These are phyloP conservation scores for Exophiala dermatitidis DNA, from an alignment of 2,329 filamentous ascomycete genomes.

Conservation along the genomic window DNA sequence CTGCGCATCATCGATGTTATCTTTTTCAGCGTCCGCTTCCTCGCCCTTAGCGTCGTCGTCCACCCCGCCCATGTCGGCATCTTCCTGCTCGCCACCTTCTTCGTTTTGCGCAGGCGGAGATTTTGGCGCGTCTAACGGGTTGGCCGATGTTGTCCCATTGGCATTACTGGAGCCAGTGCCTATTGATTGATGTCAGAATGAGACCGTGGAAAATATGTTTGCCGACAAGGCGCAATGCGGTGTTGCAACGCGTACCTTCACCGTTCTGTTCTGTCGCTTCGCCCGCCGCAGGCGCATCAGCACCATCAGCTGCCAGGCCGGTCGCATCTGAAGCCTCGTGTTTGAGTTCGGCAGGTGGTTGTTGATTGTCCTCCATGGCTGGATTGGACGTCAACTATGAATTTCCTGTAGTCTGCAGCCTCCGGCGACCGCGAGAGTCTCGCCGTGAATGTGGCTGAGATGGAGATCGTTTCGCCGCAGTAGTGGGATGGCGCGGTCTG, in stretches of 20 bases:
- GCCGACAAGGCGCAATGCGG: background rate
- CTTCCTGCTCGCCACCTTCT: slow-evolving; percentile 50
- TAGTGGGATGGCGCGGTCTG: no score
- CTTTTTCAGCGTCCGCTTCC: slow-evolving; percentile 35
- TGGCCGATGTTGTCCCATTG: slow-evolving; percentile 7
- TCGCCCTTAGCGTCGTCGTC: slow-evolving; percentile 39
- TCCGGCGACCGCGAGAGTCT: background rate
- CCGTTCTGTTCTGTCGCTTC: slow-evolving; percentile 2
- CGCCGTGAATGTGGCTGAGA: no score
- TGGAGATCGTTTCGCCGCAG: no score
- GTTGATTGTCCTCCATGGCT: slow-evolving; percentile 8
- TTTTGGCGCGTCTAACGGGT: slow-evolving; percentile 52
- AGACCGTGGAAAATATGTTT: background rate
- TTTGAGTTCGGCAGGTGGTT: slow-evolving; percentile 12
- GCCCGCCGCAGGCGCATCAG: slow-evolving; percentile 2
- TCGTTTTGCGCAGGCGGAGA: slow-evolving; percentile 57
- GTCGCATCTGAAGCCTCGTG: slow-evolving; percentile 14
- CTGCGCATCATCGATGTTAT: slow-evolving; percentile 37
- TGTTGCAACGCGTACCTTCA: slow-evolving; percentile 14
- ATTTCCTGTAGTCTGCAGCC: background rate
- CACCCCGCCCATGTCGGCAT: slow-evolving; percentile 73
- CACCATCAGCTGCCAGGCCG: slow-evolving; percentile 1
- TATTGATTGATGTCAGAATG: slow-evolving; percentile 4
- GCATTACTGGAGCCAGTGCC: slow-evolving; percentile 9
- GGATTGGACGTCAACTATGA: background rate